Evolutionary conservation across 306 rosid species (phyloP).

Genomic region (Lathyrus sativus): DNA sequence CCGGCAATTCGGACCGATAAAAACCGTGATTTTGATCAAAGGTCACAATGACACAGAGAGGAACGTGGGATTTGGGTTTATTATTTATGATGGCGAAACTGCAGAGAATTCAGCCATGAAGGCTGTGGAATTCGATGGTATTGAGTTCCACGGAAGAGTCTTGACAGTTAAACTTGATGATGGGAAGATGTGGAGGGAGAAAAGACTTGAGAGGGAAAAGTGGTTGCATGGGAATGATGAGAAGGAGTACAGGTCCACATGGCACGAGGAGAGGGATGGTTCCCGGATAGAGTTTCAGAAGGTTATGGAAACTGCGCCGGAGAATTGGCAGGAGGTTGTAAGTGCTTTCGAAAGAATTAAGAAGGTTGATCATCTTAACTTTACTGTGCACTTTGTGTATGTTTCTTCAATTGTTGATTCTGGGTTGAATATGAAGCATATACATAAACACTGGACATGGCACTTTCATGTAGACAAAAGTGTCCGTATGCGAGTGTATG

Average conservation of each 20-base stretch:
- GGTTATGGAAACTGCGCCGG: conserved; percentile 80
- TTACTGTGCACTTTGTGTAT: not conserved
- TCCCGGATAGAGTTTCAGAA: conserved; percentile 58
- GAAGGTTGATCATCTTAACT: conserved; percentile 59
- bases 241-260: conserved; percentile 56
- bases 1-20: conserved; percentile 83
- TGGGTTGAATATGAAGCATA: conserved; percentile 8
- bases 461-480: not conserved
- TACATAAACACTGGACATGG: not conserved
- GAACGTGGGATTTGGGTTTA: conserved; percentile 83
- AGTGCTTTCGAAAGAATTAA: conserved; percentile 63
- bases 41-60: conserved; percentile 55
- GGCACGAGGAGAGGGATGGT: conserved; percentile 86
- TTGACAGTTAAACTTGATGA: conserved; percentile 85
- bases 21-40: conserved; percentile 72
- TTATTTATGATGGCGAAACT: conserved; percentile 55
- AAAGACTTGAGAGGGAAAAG: conserved; percentile 54
- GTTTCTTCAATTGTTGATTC: not conserved
- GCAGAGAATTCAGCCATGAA: conserved; percentile 67
- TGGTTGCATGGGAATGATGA: conserved; percentile 62
- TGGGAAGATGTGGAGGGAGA: conserved; percentile 73
- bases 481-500: not conserved
- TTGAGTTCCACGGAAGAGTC: conserved; percentile 84
- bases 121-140: conserved; percentile 91
- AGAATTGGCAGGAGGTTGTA: conserved; percentile 94